Conservation (phyloP, 495 filamentous ascomycete species). For the Lepraria neglecta region DNA sequence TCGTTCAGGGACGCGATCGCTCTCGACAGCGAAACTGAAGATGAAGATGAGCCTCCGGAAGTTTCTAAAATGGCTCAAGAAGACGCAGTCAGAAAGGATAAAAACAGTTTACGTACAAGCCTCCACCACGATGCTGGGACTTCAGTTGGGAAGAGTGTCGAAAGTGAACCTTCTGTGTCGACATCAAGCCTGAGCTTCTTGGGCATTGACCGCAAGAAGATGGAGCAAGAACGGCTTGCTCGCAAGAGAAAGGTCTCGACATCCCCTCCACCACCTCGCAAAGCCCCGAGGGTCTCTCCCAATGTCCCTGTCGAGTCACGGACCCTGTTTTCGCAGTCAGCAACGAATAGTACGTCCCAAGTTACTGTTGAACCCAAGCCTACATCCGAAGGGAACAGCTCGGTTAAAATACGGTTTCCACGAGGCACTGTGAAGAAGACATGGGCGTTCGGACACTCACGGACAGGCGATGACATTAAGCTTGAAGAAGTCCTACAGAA, state of each 20-base stretch:
- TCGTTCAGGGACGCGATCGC: slow-evolving; percentile 23
- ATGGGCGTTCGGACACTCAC: slow-evolving; percentile 51
- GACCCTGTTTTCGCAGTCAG: background rate
- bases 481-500: slow-evolving; percentile 84
- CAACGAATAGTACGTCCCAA: background rate
- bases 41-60: background rate
- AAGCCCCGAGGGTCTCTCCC: background rate
- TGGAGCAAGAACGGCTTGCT: slow-evolving; percentile 80
- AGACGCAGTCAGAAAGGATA: background rate
- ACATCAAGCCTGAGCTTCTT: slow-evolving; percentile 31
- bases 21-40: slow-evolving; percentile 31
- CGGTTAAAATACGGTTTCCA: slow-evolving; percentile 51
- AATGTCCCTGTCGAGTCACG: background rate
- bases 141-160: background rate
- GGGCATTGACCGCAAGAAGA: slow-evolving; percentile 66
- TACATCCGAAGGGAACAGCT: background rate
- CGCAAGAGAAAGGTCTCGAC: slow-evolving; percentile 55
- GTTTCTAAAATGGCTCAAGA: background rate
- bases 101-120: too few relatives aligned
- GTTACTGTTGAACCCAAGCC: background rate
- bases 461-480: slow-evolving; percentile 67
- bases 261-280: slow-evolving; percentile 35
- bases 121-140: background rate
- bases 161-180: background rate
- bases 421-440: slow-evolving; percentile 77